A percentile compares a stretch with the other conserved stretches of the same genome.
These are phyloP conservation scores for Fagus crenata DNA, from an alignment of 306 rosid genomes.

Conservation along the genomic window DNA sequence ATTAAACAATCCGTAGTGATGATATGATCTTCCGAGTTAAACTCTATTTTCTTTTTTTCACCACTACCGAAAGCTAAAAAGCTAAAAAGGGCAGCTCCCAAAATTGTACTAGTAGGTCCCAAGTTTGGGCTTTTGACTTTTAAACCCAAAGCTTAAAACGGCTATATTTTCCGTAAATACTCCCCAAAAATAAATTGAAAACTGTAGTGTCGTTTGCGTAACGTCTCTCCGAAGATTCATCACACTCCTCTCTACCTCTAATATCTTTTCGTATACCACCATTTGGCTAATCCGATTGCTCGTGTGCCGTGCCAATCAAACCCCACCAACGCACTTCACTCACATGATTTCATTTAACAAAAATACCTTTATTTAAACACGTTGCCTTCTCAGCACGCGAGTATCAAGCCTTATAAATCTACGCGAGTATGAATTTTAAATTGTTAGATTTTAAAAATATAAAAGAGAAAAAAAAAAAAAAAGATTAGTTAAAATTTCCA, in stretches of 20 bases:
- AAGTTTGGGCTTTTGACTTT: background rate
- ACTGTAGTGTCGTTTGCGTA: slow-evolving; percentile 29
- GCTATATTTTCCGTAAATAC: background rate
- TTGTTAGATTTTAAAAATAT: background rate
- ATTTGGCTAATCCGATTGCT: background rate
- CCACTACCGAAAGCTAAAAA: background rate
- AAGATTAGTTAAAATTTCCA: slow-evolving; percentile 13
- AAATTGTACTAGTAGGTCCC: background rate
- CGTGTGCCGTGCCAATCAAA: slow-evolving; percentile 4
- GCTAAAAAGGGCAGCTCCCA: background rate
- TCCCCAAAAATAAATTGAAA: background rate
- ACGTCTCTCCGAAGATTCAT: slow-evolving; percentile 39
- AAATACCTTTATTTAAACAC: slow-evolving; percentile 17
- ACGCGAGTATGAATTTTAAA: slow-evolving; percentile 32
- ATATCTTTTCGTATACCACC: too few species aligned
- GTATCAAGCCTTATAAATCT: slow-evolving; percentile 19
- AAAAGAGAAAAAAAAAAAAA: too few species aligned
- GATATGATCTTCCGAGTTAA: too few species aligned
- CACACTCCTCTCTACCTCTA: background rate
- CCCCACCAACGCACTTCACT: background rate
- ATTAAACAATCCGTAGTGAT: too few species aligned
- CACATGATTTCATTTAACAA: slow-evolving; percentile 8
- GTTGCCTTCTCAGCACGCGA: slow-evolving; percentile 18
- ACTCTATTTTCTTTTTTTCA: too few species aligned
- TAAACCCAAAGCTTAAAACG: slow-evolving; percentile 12